Percentiles rank a stretch among this genome's conserved stretches.
These are phyloP conservation scores for Boletellus ananiceps DNA, from an alignment of 768 basidiomycete genomes.

Conservation along the genomic window DNA sequence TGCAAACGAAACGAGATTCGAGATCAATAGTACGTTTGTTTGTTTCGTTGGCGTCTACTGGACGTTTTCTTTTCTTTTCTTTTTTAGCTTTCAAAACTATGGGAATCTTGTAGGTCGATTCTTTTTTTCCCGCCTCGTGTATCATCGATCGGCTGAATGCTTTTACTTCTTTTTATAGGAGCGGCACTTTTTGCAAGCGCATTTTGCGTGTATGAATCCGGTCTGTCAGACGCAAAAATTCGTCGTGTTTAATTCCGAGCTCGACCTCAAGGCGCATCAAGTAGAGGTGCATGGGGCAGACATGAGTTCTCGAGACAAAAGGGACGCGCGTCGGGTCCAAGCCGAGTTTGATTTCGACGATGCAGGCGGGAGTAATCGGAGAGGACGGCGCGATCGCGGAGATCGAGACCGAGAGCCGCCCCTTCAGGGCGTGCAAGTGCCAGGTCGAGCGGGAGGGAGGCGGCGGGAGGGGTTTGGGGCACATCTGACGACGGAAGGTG, in stretches of 20 bases:
- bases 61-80: too few species aligned
- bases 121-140: neutral
- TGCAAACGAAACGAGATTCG: conserved; percentile 79
- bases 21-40: conserved; percentile 75
- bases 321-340: conserved; percentile 62
- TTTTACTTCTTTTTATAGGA: conserved; percentile 42
- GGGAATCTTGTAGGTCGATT: conserved; percentile 56
- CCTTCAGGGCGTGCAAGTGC: conserved; percentile 19
- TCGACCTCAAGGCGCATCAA: conserved; percentile 91
- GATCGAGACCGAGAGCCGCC: conserved; percentile 44
- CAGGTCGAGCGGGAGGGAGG: conserved; percentile 33
- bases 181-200: conserved; percentile 67
- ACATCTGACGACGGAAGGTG: conserved; percentile 43
- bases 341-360: conserved; percentile 68
- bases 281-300: conserved; percentile 77
- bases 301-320: conserved; percentile 66
- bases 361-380: conserved; percentile 40
- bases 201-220: conserved; percentile 72
- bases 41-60: neutral
- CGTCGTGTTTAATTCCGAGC: conserved; percentile 81
- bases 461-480: conserved; percentile 63
- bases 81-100: conserved; percentile 70
- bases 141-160: conserved; percentile 1
- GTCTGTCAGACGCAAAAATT: conserved; percentile 85
- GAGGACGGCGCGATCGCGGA: conserved; percentile 42